phyloP scores from a whole-genome alignment of 108 stramenopile genomes.

The Pseudonitzschia delicatissima region DNA sequence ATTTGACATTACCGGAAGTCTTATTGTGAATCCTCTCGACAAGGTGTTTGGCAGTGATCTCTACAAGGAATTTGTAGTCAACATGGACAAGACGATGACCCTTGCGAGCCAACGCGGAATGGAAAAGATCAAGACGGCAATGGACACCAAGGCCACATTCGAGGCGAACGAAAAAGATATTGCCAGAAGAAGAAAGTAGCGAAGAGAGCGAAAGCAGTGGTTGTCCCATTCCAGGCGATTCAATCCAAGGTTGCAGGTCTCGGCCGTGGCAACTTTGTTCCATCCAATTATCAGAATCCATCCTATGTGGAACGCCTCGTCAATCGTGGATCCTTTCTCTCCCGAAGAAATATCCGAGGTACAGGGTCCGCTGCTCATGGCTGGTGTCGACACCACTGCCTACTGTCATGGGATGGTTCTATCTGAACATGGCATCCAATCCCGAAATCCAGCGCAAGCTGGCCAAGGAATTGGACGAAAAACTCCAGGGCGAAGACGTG shows the following conservation, averaged over 20 bases:
- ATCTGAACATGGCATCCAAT: slow-evolving; percentile 10
- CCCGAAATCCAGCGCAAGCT: background rate
- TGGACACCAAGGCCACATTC: background rate
- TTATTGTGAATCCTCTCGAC: slow-evolving; percentile 2
- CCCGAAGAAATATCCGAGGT: background rate
- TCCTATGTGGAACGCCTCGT: background rate
- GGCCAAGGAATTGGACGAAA: background rate
- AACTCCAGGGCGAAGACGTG: background rate
- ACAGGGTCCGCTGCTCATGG: slow-evolving; percentile 1
- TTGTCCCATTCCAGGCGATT: background rate
- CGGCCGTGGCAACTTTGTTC: background rate
- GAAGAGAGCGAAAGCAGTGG: background rate
- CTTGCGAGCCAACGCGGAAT: background rate
- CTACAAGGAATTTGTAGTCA: background rate
- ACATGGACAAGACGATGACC: background rate
- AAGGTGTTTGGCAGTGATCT: background rate
- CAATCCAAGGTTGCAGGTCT: background rate
- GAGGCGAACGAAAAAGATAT: background rate
- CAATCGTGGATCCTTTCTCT: background rate
- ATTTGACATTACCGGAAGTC: background rate
- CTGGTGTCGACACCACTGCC: slow-evolving; percentile 7
- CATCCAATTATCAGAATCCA: background rate
- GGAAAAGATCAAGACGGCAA: background rate
- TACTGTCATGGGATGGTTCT: slow-evolving; percentile 12
- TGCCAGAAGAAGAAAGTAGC: background rate